These are phyloP conservation scores for Grosmannia clavigera DNA, from an alignment of 2,329 filamentous ascomycete species.

Conservation along the genomic window DNA sequence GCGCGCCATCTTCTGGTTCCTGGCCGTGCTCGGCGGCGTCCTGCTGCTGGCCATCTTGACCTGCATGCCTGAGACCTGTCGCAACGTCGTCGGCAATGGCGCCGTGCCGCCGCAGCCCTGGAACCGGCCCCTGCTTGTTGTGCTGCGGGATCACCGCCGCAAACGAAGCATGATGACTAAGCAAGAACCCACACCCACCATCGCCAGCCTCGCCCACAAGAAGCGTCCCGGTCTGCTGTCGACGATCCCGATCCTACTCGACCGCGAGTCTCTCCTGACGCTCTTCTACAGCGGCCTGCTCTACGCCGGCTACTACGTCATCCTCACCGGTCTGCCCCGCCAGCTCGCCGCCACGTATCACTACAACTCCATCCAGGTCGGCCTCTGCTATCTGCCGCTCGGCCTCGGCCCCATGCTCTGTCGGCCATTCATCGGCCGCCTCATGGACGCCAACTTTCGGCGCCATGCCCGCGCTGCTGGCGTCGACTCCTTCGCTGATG, in stretches of 20 bases:
- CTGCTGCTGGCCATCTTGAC: constrained; percentile 21
- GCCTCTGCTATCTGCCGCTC: constrained; percentile 28
- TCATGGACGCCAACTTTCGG: constrained; percentile 53
- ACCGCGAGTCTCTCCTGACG: constrained; percentile 21
- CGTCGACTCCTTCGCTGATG: neutral
- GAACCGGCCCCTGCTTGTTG: constrained; percentile 11
- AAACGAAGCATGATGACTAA: too few relatives aligned
- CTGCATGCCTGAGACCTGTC: constrained; percentile 13
- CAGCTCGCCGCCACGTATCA: constrained; percentile 19
- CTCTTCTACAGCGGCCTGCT: constrained; percentile 23
- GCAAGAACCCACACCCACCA: neutral
- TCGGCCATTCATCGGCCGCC: constrained; percentile 27
- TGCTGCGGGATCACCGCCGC: neutral
- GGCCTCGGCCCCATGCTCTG: constrained; percentile 24
- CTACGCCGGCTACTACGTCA: constrained; percentile 21
- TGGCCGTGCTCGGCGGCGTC: constrained; percentile 28
- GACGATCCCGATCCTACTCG: constrained; percentile 20
- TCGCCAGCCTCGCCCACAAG: constrained; percentile 3
- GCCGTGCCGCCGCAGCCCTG: constrained; percentile 23
- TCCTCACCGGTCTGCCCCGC: constrained; percentile 20
- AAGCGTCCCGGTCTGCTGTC: constrained; percentile 17
- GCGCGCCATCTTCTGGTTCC: constrained; percentile 43
- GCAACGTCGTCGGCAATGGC: constrained; percentile 33
- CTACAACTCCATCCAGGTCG: constrained; percentile 26
- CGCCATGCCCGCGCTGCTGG: constrained; percentile 25